Base-by-base conservation (phyloP, 2,329 filamentous ascomycete species). In the Dendrostoma leiphaemia region DNA sequence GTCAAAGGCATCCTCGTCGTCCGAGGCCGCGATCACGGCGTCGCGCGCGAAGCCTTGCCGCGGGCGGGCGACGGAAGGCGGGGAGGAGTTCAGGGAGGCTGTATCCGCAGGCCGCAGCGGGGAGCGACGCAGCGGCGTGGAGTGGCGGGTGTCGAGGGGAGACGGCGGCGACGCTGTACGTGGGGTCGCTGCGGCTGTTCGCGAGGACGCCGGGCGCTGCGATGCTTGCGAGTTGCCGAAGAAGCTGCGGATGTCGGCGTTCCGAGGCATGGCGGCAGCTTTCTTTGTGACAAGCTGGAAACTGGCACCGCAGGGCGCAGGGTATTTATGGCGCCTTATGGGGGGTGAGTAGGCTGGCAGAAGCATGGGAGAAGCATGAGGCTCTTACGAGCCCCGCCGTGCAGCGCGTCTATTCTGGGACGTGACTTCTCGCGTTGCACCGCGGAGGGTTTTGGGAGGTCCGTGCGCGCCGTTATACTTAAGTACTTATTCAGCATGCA, bases 21-120 rank as follows among this genome's bases (percentile, higher is more conserved):
- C 89, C 0, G 89, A 91, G 51, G 82, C 85, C 43, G 78, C 78
- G 37, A 92, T 88, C 52, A 86, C 72, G 12, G 82, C 69, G 62
- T 83, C 74, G 66, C 82, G 74, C 55, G 76, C 71, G 46, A 71
- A 60, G 59, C 55, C 60, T 35, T 48, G 63, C 64, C 40, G 61
- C 44, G 48, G 64, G 55, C n/a, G 57, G 55, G 12, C 63, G 35
- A 60, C 58, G 46, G 60, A 59, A 21, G 57, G 59, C 58, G 40
- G 63, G 50, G 53, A 64, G 23, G 58, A 60, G 34, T 21, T 46
- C 43, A 10, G 50, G 26, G 24, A 54, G 45, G 10, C 54, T 53
- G 24, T 41, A 6, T 31, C 37, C 4, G 26, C 19, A 17, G 9
- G 44, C 37, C 43, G 23, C 13, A 17, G 38, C 13, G 13, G 38